Base-by-base conservation (phyloP, 441 rosid species). In the Adansonia grandidieri region DNA sequence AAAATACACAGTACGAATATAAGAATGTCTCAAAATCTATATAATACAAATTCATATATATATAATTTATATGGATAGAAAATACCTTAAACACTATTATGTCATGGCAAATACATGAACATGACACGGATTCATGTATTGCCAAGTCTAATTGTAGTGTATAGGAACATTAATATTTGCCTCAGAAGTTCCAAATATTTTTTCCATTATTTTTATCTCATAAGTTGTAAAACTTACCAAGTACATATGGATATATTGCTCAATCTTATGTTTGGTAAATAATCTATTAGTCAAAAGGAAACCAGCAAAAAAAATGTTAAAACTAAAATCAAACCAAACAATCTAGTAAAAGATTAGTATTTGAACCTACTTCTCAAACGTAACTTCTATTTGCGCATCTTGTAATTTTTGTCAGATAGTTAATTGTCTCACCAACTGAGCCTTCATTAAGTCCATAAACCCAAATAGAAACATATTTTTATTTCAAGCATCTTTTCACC, bases 381-480 rank as follows among this genome's bases (percentile, higher is more conserved):
- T 96, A 77, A 84, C 74, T 77, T 85, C 85, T 73, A 92, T 84
- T 17, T 87, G 87, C 0, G 87, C 83, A 79, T 91, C 89, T 79
- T 93, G 93, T 73, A 89, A 68, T 81, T 88, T 89, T 0, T 24
- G 84, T 82, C 48, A 87, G 83, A 63, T 86, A 85, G 74, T 87
- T 86, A 69, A 88, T 84, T 53, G 79, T 89, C 77, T 87, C 87
- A 5, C 73, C 64, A 60, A 79, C 66, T 24, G 90, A 87, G 63
- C 79, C 81, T 82, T 89, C 90, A 69, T 83, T 82, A 88, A 48
- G 77, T 90, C 93, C 37, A 92, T 89, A 80, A 79, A 80, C 71
- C 98, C 98, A 87, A 86, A 91, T 50, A 93, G 87, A 82, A 93
- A 95, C 84, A 80, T 75, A 69, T 85, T 83, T 72, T 81, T 87